Evolutionary conservation across 2,329 filamentous ascomycete genomes (phyloP).

Genomic region (Aureobasidium sp.): DNA sequence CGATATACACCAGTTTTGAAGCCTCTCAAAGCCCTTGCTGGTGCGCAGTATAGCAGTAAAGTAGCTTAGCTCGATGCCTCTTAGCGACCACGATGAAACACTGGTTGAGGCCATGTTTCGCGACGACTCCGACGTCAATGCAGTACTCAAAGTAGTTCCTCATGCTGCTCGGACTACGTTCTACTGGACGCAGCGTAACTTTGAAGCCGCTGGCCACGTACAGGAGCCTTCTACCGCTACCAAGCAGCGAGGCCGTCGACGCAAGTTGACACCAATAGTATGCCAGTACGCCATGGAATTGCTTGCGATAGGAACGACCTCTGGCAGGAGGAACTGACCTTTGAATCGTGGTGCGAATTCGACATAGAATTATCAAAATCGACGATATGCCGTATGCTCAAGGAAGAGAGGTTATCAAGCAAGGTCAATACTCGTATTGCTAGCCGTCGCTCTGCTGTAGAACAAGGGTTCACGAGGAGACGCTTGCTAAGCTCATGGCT

Average conservation of each 20-base stretch:
- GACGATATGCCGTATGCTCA: not conserved
- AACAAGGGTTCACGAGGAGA: not conserved
- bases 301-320: conserved; percentile 6
- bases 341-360: not conserved
- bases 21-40: not conserved
- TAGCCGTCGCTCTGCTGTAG: not conserved
- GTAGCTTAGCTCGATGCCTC: not conserved
- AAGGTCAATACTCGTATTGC: conserved; percentile 4
- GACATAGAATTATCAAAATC: not conserved
- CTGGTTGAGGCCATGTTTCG: not conserved
- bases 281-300: not conserved
- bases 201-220: not conserved
- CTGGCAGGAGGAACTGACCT: not conserved
- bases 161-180: not conserved
- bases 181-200: not conserved
- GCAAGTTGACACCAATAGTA: not conserved
- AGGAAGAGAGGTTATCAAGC: not conserved
- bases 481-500: not conserved
- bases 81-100: not conserved
- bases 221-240: not conserved
- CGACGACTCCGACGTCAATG: not conserved
- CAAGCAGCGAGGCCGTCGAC: not conserved
- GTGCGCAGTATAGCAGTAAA: not conserved
- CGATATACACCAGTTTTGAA: not conserved
- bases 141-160: not conserved